Percentiles rank a stretch among this genome's conserved stretches.
Conservation (phyloP, 257 asterid genomes). For the Solanum lignicaule region DNA sequence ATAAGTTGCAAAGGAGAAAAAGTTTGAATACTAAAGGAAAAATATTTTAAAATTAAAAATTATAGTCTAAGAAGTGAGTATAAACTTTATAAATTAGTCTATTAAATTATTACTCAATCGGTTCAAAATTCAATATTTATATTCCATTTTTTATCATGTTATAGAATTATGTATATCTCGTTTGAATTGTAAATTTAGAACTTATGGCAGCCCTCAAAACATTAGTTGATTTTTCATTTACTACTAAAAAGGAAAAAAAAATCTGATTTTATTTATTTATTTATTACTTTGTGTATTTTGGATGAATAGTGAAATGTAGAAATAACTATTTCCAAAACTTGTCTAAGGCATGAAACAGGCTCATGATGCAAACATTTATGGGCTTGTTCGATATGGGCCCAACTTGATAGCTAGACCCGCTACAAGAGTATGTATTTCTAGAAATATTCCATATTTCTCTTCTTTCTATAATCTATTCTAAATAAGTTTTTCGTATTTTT, state of each 20-base stretch:
- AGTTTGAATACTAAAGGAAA: neutral
- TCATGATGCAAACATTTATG: neutral
- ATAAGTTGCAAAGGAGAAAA: neutral
- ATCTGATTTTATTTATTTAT: neutral
- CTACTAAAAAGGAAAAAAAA: neutral
- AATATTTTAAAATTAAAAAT: neutral
- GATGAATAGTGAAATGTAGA: neutral
- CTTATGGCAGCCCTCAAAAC: neutral
- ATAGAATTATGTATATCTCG: neutral
- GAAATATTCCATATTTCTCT: no score
- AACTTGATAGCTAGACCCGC: neutral
- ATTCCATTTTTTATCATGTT: neutral
- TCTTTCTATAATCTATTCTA: no score
- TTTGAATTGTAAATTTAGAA: neutral
- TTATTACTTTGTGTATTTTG: neutral
- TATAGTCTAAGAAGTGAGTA: neutral
- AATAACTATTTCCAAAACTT: neutral
- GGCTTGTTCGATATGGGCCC: neutral
- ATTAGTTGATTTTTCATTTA: neutral
- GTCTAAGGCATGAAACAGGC: neutral
- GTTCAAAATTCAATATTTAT: neutral
- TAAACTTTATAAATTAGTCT: neutral
- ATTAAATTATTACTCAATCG: neutral
- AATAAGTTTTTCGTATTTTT: no score
- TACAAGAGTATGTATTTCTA: neutral